These are phyloP conservation scores for Talaromyces sp. DNA, from an alignment of 2,329 filamentous ascomycete genomes.

Conservation along the genomic window DNA sequence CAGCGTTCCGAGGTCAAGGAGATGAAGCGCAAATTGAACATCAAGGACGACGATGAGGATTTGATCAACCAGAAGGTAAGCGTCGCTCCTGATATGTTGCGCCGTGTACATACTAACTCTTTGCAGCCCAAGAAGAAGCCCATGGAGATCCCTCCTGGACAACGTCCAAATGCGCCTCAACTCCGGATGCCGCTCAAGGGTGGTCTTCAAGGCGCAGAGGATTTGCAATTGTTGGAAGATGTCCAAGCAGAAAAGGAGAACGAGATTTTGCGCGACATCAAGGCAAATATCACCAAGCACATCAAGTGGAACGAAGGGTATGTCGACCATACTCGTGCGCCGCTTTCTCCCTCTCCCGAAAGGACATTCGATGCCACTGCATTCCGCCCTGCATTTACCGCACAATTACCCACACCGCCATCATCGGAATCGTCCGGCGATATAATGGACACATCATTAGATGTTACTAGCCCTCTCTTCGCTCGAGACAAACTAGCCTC, in stretches of 20 bases:
- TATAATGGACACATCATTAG: constrained; percentile 41
- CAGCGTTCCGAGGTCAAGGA: constrained; percentile 81
- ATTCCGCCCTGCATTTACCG: constrained; percentile 70
- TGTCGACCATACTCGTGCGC: constrained; percentile 83
- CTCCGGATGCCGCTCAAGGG: constrained; percentile 70
- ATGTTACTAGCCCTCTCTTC: constrained; percentile 35
- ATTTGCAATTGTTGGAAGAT: constrained; percentile 76
- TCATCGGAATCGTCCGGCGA: constrained; percentile 53
- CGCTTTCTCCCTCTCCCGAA: constrained; percentile 77
- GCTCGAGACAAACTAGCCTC: constrained; percentile 43
- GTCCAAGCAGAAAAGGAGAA: constrained; percentile 79
- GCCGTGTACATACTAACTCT: constrained; percentile 40
- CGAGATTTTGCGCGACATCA: constrained; percentile 78
- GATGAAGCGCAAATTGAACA: constrained; percentile 81
- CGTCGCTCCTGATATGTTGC: constrained; percentile 13
- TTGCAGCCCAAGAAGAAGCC: constrained; percentile 71
- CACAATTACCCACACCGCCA: constrained; percentile 62
- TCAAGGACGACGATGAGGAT: constrained; percentile 92
- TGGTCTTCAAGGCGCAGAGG: constrained; percentile 75
- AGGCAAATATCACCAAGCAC: constrained; percentile 84
- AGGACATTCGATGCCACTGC: constrained; percentile 58
- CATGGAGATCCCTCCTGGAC: constrained; percentile 58
- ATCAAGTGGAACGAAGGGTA: constrained; percentile 88
- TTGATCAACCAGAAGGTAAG: constrained; percentile 90
- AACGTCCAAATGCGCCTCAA: constrained; percentile 65